A percentile compares a stretch with the other conserved stretches of the same genome.
These are phyloP conservation scores for Paracamarosporium sp. DNA, from an alignment of 2,329 filamentous ascomycete species.

Conservation along the genomic window DNA sequence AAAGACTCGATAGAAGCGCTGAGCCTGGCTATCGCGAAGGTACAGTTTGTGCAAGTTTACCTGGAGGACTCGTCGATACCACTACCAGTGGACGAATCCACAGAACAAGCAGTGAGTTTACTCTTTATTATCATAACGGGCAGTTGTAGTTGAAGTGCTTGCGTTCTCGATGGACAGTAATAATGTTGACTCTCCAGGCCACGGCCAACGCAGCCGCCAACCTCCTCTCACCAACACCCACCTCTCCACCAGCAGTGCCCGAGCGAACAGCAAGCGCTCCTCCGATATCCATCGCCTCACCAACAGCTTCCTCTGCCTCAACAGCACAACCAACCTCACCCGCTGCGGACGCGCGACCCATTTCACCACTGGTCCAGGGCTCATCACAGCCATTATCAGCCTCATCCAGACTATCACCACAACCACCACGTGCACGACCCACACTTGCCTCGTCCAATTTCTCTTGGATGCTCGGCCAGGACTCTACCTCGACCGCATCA, in stretches of 20 bases:
- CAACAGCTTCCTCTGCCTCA: constrained; percentile 1
- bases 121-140: not conserved
- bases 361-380: constrained; percentile 18
- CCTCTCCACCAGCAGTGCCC: constrained; percentile 20
- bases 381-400: constrained; percentile 15
- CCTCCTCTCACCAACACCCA: constrained; percentile 24
- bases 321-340: constrained; percentile 9
- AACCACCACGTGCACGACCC: constrained; percentile 60
- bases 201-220: constrained; percentile 28
- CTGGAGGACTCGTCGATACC: constrained; percentile 54
- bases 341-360: constrained; percentile 17
- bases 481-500: constrained; percentile 32
- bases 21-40: constrained; percentile 57
- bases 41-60: constrained; percentile 60
- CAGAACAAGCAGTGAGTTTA: constrained; percentile 25
- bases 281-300: constrained; percentile 20
- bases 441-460: constrained; percentile 77
- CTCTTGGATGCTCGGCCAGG: constrained; percentile 72
- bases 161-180: not conserved
- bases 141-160: not conserved
- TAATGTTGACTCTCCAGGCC: not conserved
- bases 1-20: constrained; percentile 49
- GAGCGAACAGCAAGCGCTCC: constrained; percentile 29
- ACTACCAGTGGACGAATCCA: constrained; percentile 48
- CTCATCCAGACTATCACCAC: constrained; percentile 37